Base-by-base conservation (phyloP, 2,329 filamentous ascomycete genomes). In the Arthrobotrys megalospora region DNA sequence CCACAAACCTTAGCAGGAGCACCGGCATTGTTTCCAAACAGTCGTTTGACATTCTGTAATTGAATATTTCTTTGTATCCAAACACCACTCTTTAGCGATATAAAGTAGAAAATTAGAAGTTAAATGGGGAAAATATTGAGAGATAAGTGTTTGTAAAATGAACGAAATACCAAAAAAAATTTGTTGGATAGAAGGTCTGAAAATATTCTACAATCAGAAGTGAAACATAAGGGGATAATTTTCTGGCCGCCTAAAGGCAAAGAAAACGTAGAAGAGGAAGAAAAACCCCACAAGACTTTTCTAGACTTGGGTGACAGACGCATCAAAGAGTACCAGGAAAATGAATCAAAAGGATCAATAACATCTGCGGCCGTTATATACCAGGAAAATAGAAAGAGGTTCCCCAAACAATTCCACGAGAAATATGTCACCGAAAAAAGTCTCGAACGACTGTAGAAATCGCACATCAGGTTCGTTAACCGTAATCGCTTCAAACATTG, bases 151-250 rank as follows among this genome's bases (percentile, higher is more conserved):
- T 53, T 34, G 32, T n/a, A 34, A 34, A 32, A 32, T 53, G 12
- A 28, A 14, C 16, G 6, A 43, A 43, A 60, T 43, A 60, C 55
- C 11, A 38, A 53, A 38, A 1, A 28, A 1, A 28, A 28, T 2
- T 28, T 2, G 1, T 43, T 50, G 19, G 43, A 63, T 55, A 47
- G 28, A 52, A 63, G 47, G 16, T 32, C 21, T 67, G 28, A 45
- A 12, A 75, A 67, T 75, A 75, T 75, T 75, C 70, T 75, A 75
- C 70, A 75, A 63, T 67, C 24, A 55, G 72, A 76, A 69, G 43
- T 55, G 50, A 66, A 77, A 53, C 38, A 41, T 4, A 55, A 55
- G 19, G 58, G 34, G 28, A 6, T 10, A 6, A 69, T 70, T 64
- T 45, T 52, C 43, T 58, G 48, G 48, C 62, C 64, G 24, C 55